Evolutionary conservation across 2,329 filamentous ascomycete genomes (phyloP), one percentile per base, ranked within the genome.

Genomic region (Trichoderma semiorbis): DNA sequence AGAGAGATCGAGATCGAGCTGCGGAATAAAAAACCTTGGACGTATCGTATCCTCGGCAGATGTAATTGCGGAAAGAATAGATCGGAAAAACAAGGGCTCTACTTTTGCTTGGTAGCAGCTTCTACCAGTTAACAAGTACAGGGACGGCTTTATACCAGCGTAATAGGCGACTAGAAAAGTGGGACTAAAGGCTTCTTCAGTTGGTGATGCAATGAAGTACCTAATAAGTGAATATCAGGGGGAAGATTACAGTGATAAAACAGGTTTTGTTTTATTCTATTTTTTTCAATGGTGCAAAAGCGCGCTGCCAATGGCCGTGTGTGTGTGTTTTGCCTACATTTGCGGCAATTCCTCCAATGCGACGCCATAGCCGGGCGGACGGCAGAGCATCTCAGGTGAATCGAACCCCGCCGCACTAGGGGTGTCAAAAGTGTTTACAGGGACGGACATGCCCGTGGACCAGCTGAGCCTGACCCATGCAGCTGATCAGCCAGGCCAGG

Each of bases 1-100:
- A 18, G 60, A 64, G 57, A 43, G 39, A 43, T 43, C 39, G 39
- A 43, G 39, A 47, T 24, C 21, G 69, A 39, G 24, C 57, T 70
- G 67, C 60, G 68, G 53, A 70, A 70, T 63, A 64, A 63, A 70
- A 70, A 64, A 64, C 47, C 21, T 53, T 53, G 47, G 47, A 60
- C 39, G 24, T 62, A 39, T 39, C 36, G 60, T 55, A 70, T 70
- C 60, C 66, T 69, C 66, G 66, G 66, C 53, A 69, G 66, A 60
- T 69, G 55, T 24, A 53, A 53, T 53, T 24, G 47, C 47, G 47
- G 47, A 53, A 53, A 14, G 47, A 53, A 12, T 26, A 69, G 43
- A 69, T 69, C 66, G 66, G 66, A n/a, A 69, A 69, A 69, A 60
- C 26, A 69, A 69, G 66, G 66, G 39, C 66, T 60, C 61, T 64